A percentile compares a stretch with the other conserved stretches of the same genome.
These are phyloP conservation scores for Suillus discolor DNA, from an alignment of 768 basidiomycete species.

Conservation along the genomic window DNA sequence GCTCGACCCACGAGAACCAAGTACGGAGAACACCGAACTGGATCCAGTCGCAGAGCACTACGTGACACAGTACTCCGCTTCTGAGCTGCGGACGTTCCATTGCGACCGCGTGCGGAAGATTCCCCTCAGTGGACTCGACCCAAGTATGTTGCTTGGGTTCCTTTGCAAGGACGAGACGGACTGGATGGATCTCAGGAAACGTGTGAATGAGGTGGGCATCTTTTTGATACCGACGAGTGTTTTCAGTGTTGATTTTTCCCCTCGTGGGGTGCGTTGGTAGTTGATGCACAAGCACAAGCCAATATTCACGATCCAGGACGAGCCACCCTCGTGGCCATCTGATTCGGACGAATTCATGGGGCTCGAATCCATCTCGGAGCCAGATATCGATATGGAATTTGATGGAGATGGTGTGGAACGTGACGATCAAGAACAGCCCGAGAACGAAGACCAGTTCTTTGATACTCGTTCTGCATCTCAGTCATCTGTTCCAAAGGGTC, in stretches of 20 bases:
- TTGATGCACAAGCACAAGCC: conserved; percentile 55
- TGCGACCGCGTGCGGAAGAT: conserved; percentile 97
- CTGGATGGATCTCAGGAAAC: conserved; percentile 77
- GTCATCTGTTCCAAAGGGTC: conserved; percentile 44
- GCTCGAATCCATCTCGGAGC: conserved; percentile 81
- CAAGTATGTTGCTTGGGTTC: conserved; percentile 97
- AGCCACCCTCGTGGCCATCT: conserved; percentile 80
- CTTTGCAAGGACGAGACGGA: conserved; percentile 81
- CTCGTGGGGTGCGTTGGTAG: conserved; percentile 8
- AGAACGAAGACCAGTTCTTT: conserved; percentile 51
- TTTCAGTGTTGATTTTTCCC: conserved; percentile 11
- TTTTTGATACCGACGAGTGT: neutral
- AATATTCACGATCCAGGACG: conserved; percentile 87
- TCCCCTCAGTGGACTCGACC: conserved; percentile 87
- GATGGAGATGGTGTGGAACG: conserved; percentile 47
- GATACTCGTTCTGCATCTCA: conserved; percentile 52
- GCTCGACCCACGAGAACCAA: conserved; percentile 42
- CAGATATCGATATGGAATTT: conserved; percentile 62
- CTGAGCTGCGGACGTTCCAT: conserved; percentile 88
- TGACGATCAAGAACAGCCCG: conserved; percentile 31
- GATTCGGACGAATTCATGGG: conserved; percentile 76
- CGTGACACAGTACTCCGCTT: conserved; percentile 66
- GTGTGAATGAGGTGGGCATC: conserved; percentile 69
- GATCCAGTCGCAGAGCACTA: conserved; percentile 63
- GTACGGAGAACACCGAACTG: conserved; percentile 32